Evolutionary conservation across 2,329 filamentous ascomycete species (phyloP).

Genomic region (Arthroderma uncinatum): DNA sequence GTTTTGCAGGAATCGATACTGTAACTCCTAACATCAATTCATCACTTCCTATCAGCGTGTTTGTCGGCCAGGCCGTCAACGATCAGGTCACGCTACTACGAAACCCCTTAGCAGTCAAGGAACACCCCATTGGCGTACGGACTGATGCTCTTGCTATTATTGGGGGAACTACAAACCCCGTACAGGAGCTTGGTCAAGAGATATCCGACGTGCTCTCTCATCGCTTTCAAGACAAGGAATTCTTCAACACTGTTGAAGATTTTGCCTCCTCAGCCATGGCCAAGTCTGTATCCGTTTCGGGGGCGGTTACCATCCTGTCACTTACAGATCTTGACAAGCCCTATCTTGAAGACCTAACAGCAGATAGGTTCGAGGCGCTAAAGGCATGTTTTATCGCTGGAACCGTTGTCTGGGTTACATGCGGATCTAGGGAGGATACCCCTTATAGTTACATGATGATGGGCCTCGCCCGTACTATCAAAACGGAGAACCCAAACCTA

Average conservation of each 20-base stretch:
- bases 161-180: neutral
- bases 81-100: neutral
- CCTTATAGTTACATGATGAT: conserved; percentile 6
- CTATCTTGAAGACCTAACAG: neutral
- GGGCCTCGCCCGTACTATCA: conserved; percentile 7
- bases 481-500: neutral
- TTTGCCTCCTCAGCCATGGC: neutral
- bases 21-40: conserved; percentile 4
- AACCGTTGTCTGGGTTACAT: neutral
- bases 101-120: neutral
- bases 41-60: neutral
- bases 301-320: neutral
- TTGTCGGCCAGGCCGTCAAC: conserved; percentile 3
- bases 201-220: neutral
- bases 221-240: neutral
- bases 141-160: neutral
- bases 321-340: neutral
- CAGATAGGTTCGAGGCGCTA: neutral
- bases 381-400: neutral
- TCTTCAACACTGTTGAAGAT: neutral
- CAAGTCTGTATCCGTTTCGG: neutral
- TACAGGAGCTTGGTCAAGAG: neutral
- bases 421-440: neutral
- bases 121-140: neutral
- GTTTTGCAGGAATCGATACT: conserved; percentile 12